Base-by-base conservation (phyloP, 148 eudicot species). In the Nepenthes gracilis region DNA sequence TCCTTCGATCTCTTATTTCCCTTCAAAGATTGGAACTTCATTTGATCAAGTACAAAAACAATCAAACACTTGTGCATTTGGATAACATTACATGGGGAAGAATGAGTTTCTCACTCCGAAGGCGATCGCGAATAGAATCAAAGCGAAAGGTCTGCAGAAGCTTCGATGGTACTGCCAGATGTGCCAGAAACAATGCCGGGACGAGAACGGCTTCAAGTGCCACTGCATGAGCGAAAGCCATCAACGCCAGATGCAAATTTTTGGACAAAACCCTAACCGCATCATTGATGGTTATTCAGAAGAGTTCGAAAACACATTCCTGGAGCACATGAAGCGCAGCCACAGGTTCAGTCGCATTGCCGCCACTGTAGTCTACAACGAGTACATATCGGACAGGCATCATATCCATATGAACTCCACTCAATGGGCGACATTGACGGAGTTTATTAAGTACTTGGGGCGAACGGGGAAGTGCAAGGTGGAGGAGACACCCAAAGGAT, bases 371-470 rank as follows among this genome's bases (percentile, higher is more conserved):
- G 91, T 86, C 1, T 93, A 93, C 32, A 88, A 88, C 38, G 99
- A 88, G 79, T 88, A 84, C 64, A 93, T 93, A 8, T 37, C 67
- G 6, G 92, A 88, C 50, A 72, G 99, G 12, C 82, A 88, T 62
- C 95, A 93, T 37, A 74, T 93, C 12, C 96, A 93, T 67, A 86
- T 93, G 92, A 93, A 88, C 63, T 93, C 99, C 0, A 93, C 99
- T 0, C 65, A 83, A 66, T 93, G 96, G 96, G 80, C 91, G 1
- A 79, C 85, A 0, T 74, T 93, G 60, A 86, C 96, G 0, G 95
- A 93, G 60, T 93, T 93, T 66, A 85, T 88, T 1, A 82, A 86
- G 87, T 67, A 93, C 63, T 72, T 93, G 63, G 96, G 99, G 2
- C 63, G 71, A 15, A 77, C 81, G 0, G 95, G 92, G 2, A 83